phyloP scores from a whole-genome alignment of 2,329 filamentous ascomycete species.

The Trichoderma atrobrunneum region DNA sequence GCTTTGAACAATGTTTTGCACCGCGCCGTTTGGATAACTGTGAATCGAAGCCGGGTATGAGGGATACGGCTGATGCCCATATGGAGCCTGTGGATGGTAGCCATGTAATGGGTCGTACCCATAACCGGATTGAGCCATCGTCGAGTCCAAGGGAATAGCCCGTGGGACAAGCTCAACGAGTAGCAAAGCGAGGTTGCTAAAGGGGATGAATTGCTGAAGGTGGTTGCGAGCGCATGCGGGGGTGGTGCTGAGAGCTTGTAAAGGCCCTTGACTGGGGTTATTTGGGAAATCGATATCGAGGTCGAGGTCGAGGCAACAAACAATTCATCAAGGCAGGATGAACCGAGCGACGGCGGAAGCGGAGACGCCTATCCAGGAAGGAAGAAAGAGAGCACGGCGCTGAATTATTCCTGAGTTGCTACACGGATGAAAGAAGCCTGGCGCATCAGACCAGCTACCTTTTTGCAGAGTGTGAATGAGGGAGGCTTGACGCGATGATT shows the following conservation, averaged over 20 bases:
- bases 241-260: background rate
- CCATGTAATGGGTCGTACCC: conserved; percentile 26
- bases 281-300: background rate
- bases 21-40: conserved; percentile 17
- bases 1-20: conserved; percentile 14
- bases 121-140: conserved; percentile 33
- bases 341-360: background rate
- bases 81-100: conserved; percentile 17
- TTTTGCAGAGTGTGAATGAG: background rate
- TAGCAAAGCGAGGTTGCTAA: background rate
- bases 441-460: background rate
- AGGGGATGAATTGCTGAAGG: background rate
- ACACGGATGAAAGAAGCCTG: background rate
- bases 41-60: conserved; percentile 20
- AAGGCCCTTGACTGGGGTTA: background rate
- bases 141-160: background rate
- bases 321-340: background rate
- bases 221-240: background rate
- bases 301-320: background rate
- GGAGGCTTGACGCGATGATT: conserved; percentile 9
- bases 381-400: too few species aligned
- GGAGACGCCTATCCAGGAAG: background rate
- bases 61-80: conserved; percentile 24
- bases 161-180: background rate
- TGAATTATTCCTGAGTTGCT: background rate